phyloP scores from a whole-genome alignment of 2,329 filamentous ascomycete genomes.

The Fusarium dlaminii region DNA sequence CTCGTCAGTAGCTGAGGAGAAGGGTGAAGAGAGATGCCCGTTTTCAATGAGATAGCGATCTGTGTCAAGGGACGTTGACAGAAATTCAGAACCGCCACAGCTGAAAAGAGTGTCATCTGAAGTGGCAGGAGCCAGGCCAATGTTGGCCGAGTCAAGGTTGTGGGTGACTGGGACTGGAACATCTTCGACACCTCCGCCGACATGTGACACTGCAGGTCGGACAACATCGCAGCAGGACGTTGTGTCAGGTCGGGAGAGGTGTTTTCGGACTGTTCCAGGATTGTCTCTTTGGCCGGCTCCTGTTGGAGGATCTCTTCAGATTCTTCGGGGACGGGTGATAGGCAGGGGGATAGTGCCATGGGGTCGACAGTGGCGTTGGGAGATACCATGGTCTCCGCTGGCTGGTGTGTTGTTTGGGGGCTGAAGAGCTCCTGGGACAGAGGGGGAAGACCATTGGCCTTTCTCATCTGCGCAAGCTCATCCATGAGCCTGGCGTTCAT shows the following conservation, averaged over 20 bases:
- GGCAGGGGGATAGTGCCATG: constrained; percentile 67
- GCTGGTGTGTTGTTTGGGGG: constrained; percentile 53
- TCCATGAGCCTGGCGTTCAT: constrained; percentile 59
- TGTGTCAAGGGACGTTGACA: constrained; percentile 74
- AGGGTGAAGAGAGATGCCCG: constrained; percentile 78
- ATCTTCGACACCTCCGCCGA: constrained; percentile 71
- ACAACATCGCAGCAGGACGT: constrained; percentile 99
- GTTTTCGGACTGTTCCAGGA: constrained; percentile 43
- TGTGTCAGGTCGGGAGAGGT: constrained; percentile 91
- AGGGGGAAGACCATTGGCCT: constrained; percentile 59
- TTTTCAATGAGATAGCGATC: constrained; percentile 81
- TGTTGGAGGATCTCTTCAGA: constrained; percentile 44
- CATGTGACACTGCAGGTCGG: constrained; percentile 99
- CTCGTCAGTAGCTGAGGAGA: constrained; percentile 71
- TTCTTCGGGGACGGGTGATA: constrained; percentile 61
- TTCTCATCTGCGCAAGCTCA: constrained; percentile 60
- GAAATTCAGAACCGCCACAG: constrained; percentile 74
- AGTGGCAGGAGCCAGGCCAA: constrained; percentile 62
- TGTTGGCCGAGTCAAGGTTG: constrained; percentile 50
- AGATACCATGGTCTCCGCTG: constrained; percentile 54
- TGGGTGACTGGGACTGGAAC: constrained; percentile 51
- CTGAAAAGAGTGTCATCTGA: constrained; percentile 70
- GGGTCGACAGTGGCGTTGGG: constrained; percentile 66
- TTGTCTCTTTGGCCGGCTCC: constrained; percentile 38
- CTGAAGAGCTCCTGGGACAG: constrained; percentile 68